Conservation (phyloP, 2,329 filamentous ascomycete species). For the Claviceps quebecensis region DNA sequence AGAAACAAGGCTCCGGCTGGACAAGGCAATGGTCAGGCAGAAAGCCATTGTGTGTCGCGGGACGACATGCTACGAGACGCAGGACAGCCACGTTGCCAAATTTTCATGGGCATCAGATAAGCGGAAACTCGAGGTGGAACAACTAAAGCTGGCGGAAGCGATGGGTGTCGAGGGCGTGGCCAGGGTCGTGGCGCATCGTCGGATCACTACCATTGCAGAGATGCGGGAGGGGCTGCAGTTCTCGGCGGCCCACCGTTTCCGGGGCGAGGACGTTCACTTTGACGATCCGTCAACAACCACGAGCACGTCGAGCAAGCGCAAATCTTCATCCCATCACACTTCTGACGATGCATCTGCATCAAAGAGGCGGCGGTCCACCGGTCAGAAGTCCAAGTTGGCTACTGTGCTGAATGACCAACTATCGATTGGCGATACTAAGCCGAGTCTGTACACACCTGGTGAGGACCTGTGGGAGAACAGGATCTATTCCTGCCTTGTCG, state of each 20-base stretch:
- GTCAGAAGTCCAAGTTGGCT: slow-evolving; percentile 5
- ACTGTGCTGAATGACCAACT: not conserved
- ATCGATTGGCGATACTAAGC: slow-evolving; percentile 2
- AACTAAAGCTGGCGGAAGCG: slow-evolving; percentile 8
- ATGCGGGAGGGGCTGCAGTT: slow-evolving; percentile 7
- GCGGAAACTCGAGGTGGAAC: slow-evolving; percentile 6
- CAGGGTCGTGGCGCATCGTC: slow-evolving; percentile 6
- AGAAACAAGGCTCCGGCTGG: slow-evolving; percentile 1
- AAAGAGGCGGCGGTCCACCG: slow-evolving; percentile 6
- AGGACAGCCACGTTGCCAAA: slow-evolving; percentile 8
- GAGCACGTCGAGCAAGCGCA: no score
- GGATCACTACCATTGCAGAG: slow-evolving; percentile 7
- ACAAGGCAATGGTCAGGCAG: slow-evolving; percentile 6
- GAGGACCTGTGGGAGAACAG: slow-evolving; percentile 7
- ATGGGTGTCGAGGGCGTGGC: slow-evolving; percentile 8
- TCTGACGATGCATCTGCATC: not conserved
- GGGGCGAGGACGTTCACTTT: no score
- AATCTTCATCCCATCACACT: no score
- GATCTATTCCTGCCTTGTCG: slow-evolving; percentile 4
- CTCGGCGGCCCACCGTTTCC: not conserved
- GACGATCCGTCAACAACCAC: no score
- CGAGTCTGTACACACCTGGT: slow-evolving; percentile 5
- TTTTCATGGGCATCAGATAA: slow-evolving; percentile 7
- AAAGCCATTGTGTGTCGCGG: slow-evolving; percentile 8
- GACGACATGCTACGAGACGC: slow-evolving; percentile 9